phyloP scores from a whole-genome alignment of 1,284 basidiomycete genomes.

The Lignosus rhinocerotis region DNA sequence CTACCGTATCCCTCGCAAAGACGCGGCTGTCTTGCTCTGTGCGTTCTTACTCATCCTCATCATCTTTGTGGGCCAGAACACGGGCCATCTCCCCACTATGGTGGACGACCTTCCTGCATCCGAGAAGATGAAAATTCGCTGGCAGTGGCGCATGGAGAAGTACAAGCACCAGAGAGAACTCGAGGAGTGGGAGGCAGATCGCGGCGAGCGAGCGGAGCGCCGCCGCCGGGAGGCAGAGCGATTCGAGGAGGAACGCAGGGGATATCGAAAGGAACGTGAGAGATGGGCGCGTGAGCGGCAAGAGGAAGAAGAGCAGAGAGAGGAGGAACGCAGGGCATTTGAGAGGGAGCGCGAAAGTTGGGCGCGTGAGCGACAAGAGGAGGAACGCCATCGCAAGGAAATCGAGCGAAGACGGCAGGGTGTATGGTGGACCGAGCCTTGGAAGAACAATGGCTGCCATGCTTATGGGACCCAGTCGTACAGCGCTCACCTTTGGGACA shows the following conservation, averaged over 20 bases:
- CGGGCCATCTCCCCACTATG: not conserved
- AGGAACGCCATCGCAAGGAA: constrained; percentile 16
- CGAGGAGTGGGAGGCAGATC: constrained; percentile 8
- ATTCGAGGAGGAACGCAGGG: not conserved
- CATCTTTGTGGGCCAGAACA: constrained; percentile 1
- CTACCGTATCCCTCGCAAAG: too few species aligned
- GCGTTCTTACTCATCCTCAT: not conserved
- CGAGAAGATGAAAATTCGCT: not conserved
- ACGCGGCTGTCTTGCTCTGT: not conserved
- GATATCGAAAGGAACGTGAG: not conserved
- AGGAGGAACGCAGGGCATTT: not conserved
- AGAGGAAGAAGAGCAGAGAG: not conserved
- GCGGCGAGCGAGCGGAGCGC: not conserved
- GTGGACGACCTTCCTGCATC: constrained; percentile 4
- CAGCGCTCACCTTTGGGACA: constrained; percentile 14
- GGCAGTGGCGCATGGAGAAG: constrained; percentile 1
- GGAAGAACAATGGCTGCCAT: constrained; percentile 13
- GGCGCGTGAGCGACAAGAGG: constrained; percentile 3
- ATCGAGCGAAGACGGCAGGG: constrained; percentile 17
- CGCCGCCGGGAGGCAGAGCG: not conserved
- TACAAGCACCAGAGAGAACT: not conserved
- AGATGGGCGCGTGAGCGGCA: not conserved
- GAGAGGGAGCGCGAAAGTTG: not conserved
- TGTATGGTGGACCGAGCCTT: constrained; percentile 20
- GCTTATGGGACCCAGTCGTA: constrained; percentile 22